Conservation (phyloP, 805 yeast species). For the Schwanniomyces vanrijiae region DNA sequence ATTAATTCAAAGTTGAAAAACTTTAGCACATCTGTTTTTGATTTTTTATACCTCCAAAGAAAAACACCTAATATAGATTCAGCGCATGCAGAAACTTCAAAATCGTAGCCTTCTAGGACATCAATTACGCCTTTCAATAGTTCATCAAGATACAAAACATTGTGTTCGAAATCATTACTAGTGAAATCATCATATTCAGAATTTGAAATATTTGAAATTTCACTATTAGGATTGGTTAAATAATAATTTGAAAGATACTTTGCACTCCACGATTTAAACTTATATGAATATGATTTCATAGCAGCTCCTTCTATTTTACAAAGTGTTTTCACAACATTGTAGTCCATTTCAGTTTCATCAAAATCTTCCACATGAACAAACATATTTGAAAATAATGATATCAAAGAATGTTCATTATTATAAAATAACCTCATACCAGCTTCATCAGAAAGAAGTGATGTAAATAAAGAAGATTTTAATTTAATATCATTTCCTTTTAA, state of each 20-base stretch:
- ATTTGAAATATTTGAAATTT: constrained; percentile 1
- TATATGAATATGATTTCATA: constrained; percentile 6
- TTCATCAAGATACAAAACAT: constrained; percentile 21
- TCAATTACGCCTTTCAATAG: constrained; percentile 24
- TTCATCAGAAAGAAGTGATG: constrained; percentile 11
- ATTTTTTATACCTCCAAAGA: constrained; percentile 23
- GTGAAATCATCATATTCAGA: constrained; percentile 8
- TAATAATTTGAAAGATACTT: constrained; percentile 21
- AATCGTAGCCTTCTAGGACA: constrained; percentile 11
- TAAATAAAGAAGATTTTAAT: constrained; percentile 8
- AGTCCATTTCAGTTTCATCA: constrained; percentile 5
- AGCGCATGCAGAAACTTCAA: constrained; percentile 24
- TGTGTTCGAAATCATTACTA: constrained; percentile 14
- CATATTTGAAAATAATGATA: constrained; percentile 3
- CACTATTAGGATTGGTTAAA: constrained; percentile 1
- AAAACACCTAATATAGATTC: constrained; percentile 44
- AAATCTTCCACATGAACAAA: constrained; percentile 1
- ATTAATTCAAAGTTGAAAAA: constrained; percentile 20
- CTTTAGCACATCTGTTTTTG: constrained; percentile 14
- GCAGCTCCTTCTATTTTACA: background rate
- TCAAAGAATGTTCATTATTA: background rate
- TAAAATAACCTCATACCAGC: constrained; percentile 5
- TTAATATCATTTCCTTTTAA: background rate
- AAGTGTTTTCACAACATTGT: constrained; percentile 6
- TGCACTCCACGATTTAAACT: constrained; percentile 22